Evolutionary conservation across 129 eudicot genomes (phyloP).

Genomic region (Saposhnikovia divaricata): DNA sequence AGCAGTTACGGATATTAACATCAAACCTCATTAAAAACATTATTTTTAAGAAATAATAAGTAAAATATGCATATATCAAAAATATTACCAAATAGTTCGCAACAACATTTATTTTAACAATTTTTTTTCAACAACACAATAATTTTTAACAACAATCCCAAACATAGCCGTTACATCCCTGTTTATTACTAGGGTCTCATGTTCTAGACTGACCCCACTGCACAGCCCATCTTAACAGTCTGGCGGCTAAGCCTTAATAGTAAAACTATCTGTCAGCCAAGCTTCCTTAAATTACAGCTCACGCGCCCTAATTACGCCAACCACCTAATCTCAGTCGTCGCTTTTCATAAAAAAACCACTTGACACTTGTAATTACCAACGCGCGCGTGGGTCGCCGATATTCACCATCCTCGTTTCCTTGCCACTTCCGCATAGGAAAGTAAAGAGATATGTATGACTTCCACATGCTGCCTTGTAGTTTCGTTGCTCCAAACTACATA

Average conservation of each 20-base stretch:
- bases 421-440: neutral
- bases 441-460: constrained; percentile 24
- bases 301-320: neutral
- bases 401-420: neutral
- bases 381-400: constrained; percentile 29
- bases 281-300: neutral
- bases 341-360: neutral
- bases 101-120: too few species aligned
- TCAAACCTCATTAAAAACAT: too few species aligned
- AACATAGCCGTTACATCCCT: too few species aligned
- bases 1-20: too few species aligned
- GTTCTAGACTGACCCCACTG: neutral
- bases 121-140: too few species aligned
- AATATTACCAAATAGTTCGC: too few species aligned
- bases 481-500: neutral
- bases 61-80: too few species aligned
- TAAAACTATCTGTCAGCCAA: neutral
- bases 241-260: neutral
- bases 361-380: neutral
- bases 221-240: neutral
- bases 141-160: too few species aligned
- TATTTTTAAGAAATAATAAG: too few species aligned
- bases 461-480: constrained; percentile 25
- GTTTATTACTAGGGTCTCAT: neutral
- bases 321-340: neutral